Evolutionary conservation across 1,284 basidiomycete genomes (phyloP), one percentile per base, ranked within the genome.

Genomic region (Malassezia slooffiae): DNA sequence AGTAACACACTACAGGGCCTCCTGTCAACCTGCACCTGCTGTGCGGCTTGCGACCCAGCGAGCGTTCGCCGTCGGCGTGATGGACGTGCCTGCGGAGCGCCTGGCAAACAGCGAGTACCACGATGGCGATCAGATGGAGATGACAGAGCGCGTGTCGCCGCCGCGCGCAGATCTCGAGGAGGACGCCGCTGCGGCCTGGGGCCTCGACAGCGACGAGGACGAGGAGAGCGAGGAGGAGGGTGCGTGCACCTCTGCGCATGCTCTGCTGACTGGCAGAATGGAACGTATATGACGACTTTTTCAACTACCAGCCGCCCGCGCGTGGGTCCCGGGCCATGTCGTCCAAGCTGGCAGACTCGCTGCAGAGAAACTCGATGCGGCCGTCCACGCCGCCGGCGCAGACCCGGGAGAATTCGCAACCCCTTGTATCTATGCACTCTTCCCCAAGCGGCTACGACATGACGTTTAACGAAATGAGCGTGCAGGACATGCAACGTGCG

Each of bases 201-300:
- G 16, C 22, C 16, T 47, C 26, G 29, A 28, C 13, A 28, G 32
- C n/a, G 22, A 6, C 12, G 10, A 16, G 12, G 31, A 27, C 15
- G 40, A 35, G 23, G 45, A 47, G 15, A 15, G 13, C 4, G 19
- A 22, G 9, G 38, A 26, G 21, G 39, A 41, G 9, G 39, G 39
- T 41, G 29, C 19, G 39, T 23, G 17, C 5, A 5, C 9, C 15
- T 5, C 9, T 15, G 10, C 20, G 5, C 15, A 5, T n/a, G 13
- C 29, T 3, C 13, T 38, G 28, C 16, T 27, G 22, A 10, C 20
- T 16, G 19, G 10, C 28, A 43, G 46, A 48, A 23, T 48, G 36
- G 31, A 38, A 48, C 37, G 24, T 43, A n/a, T 48, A 48, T 20
- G 28, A 32, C 6, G 46, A 48, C 35, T 48, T 43, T 39, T 32